Base-by-base conservation (phyloP, 148 eudicot genomes). In the Silene conica region DNA sequence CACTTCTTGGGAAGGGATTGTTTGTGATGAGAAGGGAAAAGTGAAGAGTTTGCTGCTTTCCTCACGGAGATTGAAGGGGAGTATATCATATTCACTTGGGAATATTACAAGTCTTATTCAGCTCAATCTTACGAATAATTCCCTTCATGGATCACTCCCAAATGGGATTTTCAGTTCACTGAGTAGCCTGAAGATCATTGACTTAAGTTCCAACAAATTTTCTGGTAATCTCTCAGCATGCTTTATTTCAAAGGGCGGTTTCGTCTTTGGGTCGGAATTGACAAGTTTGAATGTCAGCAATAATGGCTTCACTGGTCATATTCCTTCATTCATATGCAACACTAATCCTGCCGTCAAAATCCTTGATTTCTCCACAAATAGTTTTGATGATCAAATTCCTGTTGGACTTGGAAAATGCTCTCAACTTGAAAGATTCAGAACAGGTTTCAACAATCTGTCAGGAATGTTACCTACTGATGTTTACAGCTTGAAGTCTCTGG, bases 341-440 rank as follows among this genome's bases (percentile, higher is more conserved):
- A 58, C 28, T 43, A 82, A 82, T 15, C 80, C 89, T 20, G 70
- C 70, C 43, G 71, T 92, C 63, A 54, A 60, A 71, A 15, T 31
- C 22, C 87, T 92, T 56, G 94, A 92, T 82, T 86, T 92, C 77
- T 80, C 94, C 25, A 60, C 46, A 63, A 89, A 92, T 72, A 60
- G 62, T 26, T 88, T 88, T 31, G 54, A 54, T 15, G 83, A 85
- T 52, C 74, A 77, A 38, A 80, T 91, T 73, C 84, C 85, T 46
- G 69, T 15, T 21, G 87, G 84, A 12, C 60, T 89, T 6, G 88
- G 91, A 12, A 55, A 21, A 21, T 91, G 96, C 72, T 78, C 84
- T 7, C 74, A 79, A 66, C 78, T 89, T 48, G 68, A 78, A 75
- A 71, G 70, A 11, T 75, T 91, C 20, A 75, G 86, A 16, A 91